These are phyloP conservation scores for Macrolepiota fuliginosa DNA, from an alignment of 768 basidiomycete genomes.

Conservation along the genomic window DNA sequence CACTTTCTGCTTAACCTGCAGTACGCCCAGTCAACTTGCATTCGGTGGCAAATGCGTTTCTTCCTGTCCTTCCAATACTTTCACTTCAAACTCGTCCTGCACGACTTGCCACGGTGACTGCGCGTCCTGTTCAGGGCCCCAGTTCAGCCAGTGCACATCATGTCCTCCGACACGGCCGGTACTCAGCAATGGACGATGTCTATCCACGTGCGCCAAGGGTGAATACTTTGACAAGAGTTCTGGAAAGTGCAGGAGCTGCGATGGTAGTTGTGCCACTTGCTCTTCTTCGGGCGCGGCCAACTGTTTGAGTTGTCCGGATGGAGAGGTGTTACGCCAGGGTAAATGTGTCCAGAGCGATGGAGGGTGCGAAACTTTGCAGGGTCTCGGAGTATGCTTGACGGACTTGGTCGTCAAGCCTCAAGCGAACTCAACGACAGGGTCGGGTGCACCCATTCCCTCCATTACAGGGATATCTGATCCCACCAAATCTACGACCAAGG, in stretches of 20 bases:
- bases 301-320: slow-evolving; percentile 73
- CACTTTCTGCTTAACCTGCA: slow-evolving; percentile 73
- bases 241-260: slow-evolving; percentile 67
- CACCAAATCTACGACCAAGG: slow-evolving; percentile 23
- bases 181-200: slow-evolving; percentile 71
- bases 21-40: slow-evolving; percentile 56
- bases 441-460: slow-evolving; percentile 47
- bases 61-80: slow-evolving; percentile 71
- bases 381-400: slow-evolving; percentile 78
- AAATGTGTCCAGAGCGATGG: slow-evolving; percentile 58
- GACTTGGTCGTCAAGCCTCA: slow-evolving; percentile 59
- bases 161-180: slow-evolving; percentile 71
- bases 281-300: slow-evolving; percentile 61
- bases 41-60: slow-evolving; percentile 72
- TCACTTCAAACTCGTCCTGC: slow-evolving; percentile 60
- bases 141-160: slow-evolving; percentile 75
- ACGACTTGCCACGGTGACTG: slow-evolving; percentile 84
- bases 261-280: slow-evolving; percentile 77
- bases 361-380: slow-evolving; percentile 55
- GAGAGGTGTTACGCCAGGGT: slow-evolving; percentile 63
- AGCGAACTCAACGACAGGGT: slow-evolving; percentile 39
- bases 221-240: slow-evolving; percentile 72
- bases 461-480: slow-evolving; percentile 61
- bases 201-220: slow-evolving; percentile 69
- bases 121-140: slow-evolving; percentile 73